These are phyloP conservation scores for Apiotrichum veenhuisii DNA, from an alignment of 1,284 basidiomycete species.

Conservation along the genomic window DNA sequence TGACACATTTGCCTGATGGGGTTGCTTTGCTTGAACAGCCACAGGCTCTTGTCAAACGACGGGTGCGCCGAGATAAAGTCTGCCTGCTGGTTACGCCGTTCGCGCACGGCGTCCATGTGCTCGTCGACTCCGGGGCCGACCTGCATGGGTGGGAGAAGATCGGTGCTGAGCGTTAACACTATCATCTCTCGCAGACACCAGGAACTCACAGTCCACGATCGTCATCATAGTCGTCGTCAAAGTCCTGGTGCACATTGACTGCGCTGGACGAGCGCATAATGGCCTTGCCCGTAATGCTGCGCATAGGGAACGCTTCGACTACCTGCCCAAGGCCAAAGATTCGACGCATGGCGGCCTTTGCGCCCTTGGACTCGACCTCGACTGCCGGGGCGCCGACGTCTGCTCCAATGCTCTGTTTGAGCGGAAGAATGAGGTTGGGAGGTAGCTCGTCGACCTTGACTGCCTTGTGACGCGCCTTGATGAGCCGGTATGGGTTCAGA, in stretches of 20 bases:
- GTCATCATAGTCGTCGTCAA: constrained; percentile 30
- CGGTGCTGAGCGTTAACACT: constrained; percentile 24
- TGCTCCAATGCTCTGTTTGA: constrained; percentile 69
- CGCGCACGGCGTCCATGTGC: constrained; percentile 59
- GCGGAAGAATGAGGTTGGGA: constrained; percentile 66
- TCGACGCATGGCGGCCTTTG: constrained; percentile 28
- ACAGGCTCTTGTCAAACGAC: constrained; percentile 85
- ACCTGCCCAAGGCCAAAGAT: constrained; percentile 31
- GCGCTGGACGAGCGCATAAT: not conserved
- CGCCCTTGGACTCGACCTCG: constrained; percentile 4
- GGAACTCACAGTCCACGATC: constrained; percentile 39
- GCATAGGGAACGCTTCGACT: not conserved
- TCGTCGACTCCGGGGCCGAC: constrained; percentile 37
- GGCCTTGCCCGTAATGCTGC: not conserved
- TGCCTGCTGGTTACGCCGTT: constrained; percentile 74
- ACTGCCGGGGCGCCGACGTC: constrained; percentile 50
- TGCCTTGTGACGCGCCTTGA: constrained; percentile 68
- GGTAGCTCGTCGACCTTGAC: constrained; percentile 68
- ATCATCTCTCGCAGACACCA: not conserved
- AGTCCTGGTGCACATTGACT: not conserved
- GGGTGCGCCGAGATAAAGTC: constrained; percentile 88
- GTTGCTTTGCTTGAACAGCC: constrained; percentile 82
- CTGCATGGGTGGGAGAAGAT: constrained; percentile 38
- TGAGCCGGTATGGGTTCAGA: constrained; percentile 84
- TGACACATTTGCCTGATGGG: constrained; percentile 74